These are phyloP conservation scores for Mycena maculata DNA, from an alignment of 768 basidiomycete genomes.

Conservation along the genomic window DNA sequence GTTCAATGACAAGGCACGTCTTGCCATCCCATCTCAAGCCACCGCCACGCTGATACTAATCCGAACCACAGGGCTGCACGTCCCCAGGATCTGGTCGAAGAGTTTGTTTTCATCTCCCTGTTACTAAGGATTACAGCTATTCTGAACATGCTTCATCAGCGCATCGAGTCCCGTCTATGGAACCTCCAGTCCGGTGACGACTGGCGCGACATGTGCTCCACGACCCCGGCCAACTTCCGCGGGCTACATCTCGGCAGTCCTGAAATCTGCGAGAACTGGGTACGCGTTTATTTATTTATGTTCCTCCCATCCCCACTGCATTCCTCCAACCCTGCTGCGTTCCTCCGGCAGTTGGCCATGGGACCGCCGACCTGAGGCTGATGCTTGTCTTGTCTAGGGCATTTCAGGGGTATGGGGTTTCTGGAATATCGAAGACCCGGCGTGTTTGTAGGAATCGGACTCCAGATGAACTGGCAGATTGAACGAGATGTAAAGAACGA, in stretches of 20 bases:
- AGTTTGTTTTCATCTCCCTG: not conserved
- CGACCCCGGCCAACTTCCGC: slow-evolving; percentile 43
- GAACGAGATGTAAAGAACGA: too few species aligned
- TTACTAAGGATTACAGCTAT: not conserved
- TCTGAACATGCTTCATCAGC: slow-evolving; percentile 31
- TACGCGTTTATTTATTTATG: too few species aligned
- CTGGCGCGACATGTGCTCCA: slow-evolving; percentile 47
- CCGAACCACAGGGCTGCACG: slow-evolving; percentile 27
- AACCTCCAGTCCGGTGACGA: slow-evolving; percentile 41
- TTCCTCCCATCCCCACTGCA: too few species aligned
- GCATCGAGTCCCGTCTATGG: slow-evolving; percentile 41
- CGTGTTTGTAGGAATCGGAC: not conserved
- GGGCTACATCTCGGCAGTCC: slow-evolving; percentile 40
- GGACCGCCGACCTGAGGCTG: too few species aligned
- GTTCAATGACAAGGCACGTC: slow-evolving; percentile 44
- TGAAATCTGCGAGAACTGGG: slow-evolving; percentile 36
- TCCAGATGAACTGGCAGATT: too few species aligned
- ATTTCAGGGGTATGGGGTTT: slow-evolving; percentile 33
- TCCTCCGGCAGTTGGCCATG: too few species aligned
- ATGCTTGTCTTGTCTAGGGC: too few species aligned
- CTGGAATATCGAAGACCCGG: slow-evolving; percentile 38
- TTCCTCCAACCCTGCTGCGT: too few species aligned
- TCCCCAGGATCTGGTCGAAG: slow-evolving; percentile 19
- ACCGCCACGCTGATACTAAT: slow-evolving; percentile 1
- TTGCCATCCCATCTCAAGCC: not conserved